These are phyloP conservation scores for Iris pallida DNA, from an alignment of 116 monocot genomes.

Conservation along the genomic window DNA sequence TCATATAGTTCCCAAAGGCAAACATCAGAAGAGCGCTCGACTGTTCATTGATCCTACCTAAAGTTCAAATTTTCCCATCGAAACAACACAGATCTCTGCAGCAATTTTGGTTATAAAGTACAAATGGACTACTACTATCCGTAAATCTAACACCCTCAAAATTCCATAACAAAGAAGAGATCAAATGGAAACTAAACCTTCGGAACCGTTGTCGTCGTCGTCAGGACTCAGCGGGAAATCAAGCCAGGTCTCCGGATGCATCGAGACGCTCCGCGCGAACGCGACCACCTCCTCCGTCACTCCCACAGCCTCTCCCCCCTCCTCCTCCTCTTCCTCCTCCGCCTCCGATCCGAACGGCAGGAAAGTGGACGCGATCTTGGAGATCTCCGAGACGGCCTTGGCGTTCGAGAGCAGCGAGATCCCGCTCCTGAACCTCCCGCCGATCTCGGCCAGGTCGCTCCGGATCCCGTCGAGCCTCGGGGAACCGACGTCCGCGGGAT, in stretches of 20 bases:
- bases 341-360: constrained; percentile 53
- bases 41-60: too few relatives aligned
- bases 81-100: too few relatives aligned
- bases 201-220: constrained; percentile 16
- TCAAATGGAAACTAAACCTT: constrained; percentile 25
- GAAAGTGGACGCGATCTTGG: constrained; percentile 82
- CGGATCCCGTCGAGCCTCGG: constrained; percentile 16
- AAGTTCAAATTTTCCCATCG: too few relatives aligned
- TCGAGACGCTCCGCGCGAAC: constrained; percentile 51
- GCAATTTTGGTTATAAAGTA: too few relatives aligned
- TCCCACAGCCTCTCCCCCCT: constrained; percentile 45
- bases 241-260: constrained; percentile 66
- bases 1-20: too few relatives aligned
- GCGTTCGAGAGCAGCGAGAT: constrained; percentile 73
- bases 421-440: constrained; percentile 63
- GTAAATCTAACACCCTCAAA: background rate
- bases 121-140: background rate
- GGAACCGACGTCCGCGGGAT: constrained; percentile 6
- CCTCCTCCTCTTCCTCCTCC: constrained; percentile 37
- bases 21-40: too few relatives aligned
- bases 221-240: constrained; percentile 53
- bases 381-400: constrained; percentile 67
- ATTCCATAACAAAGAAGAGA: background rate
- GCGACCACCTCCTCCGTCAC: constrained; percentile 77
- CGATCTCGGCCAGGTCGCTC: constrained; percentile 50